Percentiles rank a stretch among this genome's conserved stretches.
phyloP scores from a whole-genome alignment of 2,329 filamentous ascomycete species.

The Pseudogymnoascus verrucosus region DNA sequence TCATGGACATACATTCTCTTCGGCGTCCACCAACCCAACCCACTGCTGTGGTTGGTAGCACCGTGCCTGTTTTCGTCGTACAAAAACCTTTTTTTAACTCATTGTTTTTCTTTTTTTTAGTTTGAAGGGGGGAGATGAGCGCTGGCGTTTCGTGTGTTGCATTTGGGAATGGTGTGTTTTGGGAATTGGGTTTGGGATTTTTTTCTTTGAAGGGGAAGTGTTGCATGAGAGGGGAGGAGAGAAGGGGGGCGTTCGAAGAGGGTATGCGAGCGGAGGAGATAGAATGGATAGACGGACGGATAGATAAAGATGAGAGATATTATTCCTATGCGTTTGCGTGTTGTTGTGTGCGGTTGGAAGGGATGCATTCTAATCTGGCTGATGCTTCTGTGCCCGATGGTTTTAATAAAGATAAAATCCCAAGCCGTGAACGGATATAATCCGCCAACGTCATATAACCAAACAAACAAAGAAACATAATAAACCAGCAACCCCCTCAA shows the following conservation, averaged over 20 bases:
- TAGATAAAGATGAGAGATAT: neutral
- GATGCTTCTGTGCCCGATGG: neutral
- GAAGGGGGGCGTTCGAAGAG: neutral
- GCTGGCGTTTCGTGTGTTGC: neutral
- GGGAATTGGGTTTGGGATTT: neutral
- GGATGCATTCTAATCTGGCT: neutral
- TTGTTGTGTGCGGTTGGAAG: neutral
- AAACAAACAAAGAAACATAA: neutral
- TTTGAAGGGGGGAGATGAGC: neutral
- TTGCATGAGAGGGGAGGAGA: neutral
- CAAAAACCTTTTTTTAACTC: neutral
- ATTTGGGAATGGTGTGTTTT: conserved; percentile 1
- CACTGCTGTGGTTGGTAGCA: neutral
- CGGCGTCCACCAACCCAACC: neutral
- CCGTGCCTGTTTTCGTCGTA: conserved; percentile 5
- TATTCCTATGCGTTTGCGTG: neutral
- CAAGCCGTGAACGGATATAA: neutral
- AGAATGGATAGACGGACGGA: conserved; percentile 3
- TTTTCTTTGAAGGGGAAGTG: neutral
- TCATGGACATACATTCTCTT: conserved; percentile 7
- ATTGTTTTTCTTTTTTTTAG: neutral
- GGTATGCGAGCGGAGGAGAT: neutral
- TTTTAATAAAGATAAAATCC: neutral
- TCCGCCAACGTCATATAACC: neutral
- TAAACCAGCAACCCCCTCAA: neutral